Evolutionary conservation across 148 eudicot genomes (phyloP).

Genomic region (Vaccinium darrowii): DNA sequence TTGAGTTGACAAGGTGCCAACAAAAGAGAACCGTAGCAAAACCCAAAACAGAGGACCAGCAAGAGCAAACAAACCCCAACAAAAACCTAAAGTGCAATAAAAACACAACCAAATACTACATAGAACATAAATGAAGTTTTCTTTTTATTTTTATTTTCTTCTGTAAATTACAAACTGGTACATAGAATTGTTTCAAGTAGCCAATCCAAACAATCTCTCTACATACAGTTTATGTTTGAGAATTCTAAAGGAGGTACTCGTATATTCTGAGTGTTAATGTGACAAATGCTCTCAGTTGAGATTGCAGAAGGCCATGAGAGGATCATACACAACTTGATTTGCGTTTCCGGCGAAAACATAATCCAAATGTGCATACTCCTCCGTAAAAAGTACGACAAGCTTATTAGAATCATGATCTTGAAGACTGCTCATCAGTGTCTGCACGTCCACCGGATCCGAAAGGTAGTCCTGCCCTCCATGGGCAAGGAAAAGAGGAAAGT

Average conservation of each 20-base stretch:
- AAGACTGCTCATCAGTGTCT: slow-evolving; percentile 26
- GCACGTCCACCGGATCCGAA: slow-evolving; percentile 37
- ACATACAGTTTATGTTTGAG: background rate
- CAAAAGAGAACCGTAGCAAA: too few species aligned
- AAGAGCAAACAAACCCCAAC: too few species aligned
- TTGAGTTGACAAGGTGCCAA: too few species aligned
- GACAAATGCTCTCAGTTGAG: slow-evolving; percentile 20
- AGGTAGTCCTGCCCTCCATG: slow-evolving; percentile 40
- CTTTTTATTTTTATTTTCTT: background rate
- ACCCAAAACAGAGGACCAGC: too few species aligned
- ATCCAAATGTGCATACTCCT: slow-evolving; percentile 41
- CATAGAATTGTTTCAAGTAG: background rate
- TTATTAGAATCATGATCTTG: slow-evolving; percentile 28
- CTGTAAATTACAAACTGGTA: background rate
- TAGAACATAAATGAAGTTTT: background rate
- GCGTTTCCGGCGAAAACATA: slow-evolving; percentile 33
- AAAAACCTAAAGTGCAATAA: background rate
- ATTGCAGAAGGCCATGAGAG: slow-evolving; percentile 36
- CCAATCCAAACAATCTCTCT: background rate
- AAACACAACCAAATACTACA: background rate
- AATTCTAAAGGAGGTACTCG: background rate
- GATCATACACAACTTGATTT: slow-evolving; percentile 37
- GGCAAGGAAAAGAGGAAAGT: slow-evolving; percentile 42
- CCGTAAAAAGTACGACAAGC: slow-evolving; percentile 20
- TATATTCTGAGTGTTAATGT: background rate